These are phyloP conservation scores for Haplosporangium sp. DNA, from an alignment of 371 early-diverging fungal genomes.

Conservation along the genomic window DNA sequence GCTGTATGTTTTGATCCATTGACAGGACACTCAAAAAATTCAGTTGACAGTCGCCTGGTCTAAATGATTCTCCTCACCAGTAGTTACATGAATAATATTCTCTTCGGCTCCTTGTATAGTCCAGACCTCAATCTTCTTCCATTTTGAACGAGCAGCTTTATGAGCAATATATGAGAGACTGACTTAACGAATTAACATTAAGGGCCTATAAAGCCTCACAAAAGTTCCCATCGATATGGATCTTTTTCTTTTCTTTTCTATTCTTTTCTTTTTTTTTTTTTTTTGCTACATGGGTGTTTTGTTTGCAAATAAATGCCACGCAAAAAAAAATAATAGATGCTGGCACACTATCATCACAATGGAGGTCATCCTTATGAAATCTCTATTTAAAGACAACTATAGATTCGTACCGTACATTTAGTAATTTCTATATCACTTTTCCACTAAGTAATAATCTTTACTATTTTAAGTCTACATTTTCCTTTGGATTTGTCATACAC, in stretches of 20 bases:
- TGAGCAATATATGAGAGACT: no score
- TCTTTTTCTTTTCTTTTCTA: not conserved
- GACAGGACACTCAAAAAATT: not conserved
- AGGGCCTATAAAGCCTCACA: conserved; percentile 8
- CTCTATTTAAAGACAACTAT: no score
- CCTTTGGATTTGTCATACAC: no score
- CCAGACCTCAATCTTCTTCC: no score
- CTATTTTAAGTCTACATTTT: no score
- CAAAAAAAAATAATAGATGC: conserved; percentile 5
- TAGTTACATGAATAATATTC: no score
- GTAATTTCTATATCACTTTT: no score
- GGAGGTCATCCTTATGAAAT: no score
- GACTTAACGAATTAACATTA: not conserved
- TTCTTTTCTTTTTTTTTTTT: not conserved
- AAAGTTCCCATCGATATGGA: conserved; percentile 12
- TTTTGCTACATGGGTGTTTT: not conserved
- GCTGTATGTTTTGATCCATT: not conserved
- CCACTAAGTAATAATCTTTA: no score
- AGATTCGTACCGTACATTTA: no score
- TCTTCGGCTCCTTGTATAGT: no score
- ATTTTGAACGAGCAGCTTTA: no score
- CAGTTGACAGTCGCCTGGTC: not conserved
- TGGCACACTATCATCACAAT: not conserved
- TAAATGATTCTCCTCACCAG: not conserved
- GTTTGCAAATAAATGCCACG: not conserved